These are phyloP conservation scores for Phlyctochytrium planicorne DNA, from an alignment of 192 early-diverging fungal genomes.

Conservation along the genomic window DNA sequence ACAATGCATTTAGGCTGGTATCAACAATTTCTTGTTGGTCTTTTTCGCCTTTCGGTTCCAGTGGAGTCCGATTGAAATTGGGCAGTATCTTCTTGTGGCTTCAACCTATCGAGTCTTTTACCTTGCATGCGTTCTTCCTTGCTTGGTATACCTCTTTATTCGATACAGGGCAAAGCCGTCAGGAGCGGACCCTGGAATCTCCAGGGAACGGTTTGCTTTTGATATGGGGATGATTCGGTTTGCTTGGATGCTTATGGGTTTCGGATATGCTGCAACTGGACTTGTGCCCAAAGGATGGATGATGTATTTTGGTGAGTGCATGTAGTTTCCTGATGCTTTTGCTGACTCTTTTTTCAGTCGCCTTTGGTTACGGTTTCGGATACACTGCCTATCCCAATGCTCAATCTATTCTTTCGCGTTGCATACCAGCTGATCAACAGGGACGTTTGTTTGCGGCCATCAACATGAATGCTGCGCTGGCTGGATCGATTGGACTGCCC, in stretches of 20 bases:
- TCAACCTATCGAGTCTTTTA: background rate
- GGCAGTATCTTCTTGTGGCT: background rate
- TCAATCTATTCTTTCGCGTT: background rate
- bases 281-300: background rate
- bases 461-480: background rate
- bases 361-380: background rate
- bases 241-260: background rate
- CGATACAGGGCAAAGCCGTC: background rate
- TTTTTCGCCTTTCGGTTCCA: background rate
- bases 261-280: background rate
- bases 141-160: background rate
- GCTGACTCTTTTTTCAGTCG: no score
- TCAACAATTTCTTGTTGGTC: background rate
- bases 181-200: background rate
- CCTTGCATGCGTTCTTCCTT: background rate
- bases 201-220: background rate
- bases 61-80: background rate
- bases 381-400: background rate
- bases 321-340: no score
- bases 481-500: background rate
- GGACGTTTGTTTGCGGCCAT: background rate
- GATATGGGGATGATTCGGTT: background rate
- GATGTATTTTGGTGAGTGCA: background rate
- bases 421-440: background rate
- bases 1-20: background rate